phyloP scores from a whole-genome alignment of 2,329 filamentous ascomycete species.

The Claviceps arundinis region DNA sequence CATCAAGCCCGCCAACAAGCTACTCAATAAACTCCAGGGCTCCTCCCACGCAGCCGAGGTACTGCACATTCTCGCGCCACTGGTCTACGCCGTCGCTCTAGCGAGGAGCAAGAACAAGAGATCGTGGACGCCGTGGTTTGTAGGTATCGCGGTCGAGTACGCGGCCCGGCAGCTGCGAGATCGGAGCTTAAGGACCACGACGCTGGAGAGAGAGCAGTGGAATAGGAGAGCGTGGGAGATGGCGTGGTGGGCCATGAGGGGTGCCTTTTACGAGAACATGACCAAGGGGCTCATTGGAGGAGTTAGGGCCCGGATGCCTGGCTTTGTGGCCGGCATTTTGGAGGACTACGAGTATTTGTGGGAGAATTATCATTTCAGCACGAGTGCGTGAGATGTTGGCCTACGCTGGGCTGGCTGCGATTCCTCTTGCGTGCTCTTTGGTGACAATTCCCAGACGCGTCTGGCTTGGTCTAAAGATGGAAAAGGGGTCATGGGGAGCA shows the following conservation, averaged over 20 bases:
- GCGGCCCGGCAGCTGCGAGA: conserved; percentile 72
- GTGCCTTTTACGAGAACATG: conserved; percentile 91
- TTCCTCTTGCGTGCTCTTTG: not conserved
- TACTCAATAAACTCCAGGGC: conserved; percentile 74
- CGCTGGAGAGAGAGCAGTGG: conserved; percentile 82
- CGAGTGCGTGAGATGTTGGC: conserved; percentile 25
- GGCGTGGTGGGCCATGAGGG: conserved; percentile 92
- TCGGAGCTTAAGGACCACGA: conserved; percentile 66
- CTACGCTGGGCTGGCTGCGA: not conserved
- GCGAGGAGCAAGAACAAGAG: conserved; percentile 59
- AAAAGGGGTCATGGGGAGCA: too few species aligned
- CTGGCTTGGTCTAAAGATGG: too few species aligned
- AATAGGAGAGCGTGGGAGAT: conserved; percentile 78
- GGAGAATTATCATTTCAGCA: conserved; percentile 93
- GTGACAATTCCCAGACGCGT: too few species aligned
- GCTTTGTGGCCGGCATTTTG: conserved; percentile 70
- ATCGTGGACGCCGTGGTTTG: conserved; percentile 84
- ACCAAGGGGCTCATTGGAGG: conserved; percentile 63
- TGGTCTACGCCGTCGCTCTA: conserved; percentile 74
- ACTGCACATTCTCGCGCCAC: conserved; percentile 80
- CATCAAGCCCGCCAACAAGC: conserved; percentile 77
- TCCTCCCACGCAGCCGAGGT: conserved; percentile 65
- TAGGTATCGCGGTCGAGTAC: conserved; percentile 75
- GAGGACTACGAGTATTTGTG: conserved; percentile 97
- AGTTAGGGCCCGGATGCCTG: conserved; percentile 63